These are phyloP conservation scores for Cadophora gregata DNA, from an alignment of 2,329 filamentous ascomycete genomes.

Conservation along the genomic window DNA sequence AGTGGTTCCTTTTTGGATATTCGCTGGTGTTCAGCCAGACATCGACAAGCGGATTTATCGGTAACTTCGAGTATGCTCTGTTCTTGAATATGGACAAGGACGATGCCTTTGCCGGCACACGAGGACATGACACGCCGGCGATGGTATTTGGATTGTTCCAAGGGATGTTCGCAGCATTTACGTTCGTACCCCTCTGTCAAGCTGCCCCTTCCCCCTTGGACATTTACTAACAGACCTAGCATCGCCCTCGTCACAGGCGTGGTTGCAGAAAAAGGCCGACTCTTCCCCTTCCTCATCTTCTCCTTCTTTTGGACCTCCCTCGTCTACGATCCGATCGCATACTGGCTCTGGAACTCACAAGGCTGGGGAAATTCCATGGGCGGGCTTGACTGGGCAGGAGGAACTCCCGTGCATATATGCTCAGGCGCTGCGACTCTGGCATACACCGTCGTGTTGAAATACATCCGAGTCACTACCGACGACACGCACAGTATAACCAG, in stretches of 20 bases:
- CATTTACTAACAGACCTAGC: constrained; percentile 3
- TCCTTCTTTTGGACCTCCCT: constrained; percentile 89
- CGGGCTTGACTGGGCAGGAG: constrained; percentile 32
- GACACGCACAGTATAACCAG: constrained; percentile 63
- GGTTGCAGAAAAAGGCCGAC: constrained; percentile 81
- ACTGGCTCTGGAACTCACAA: constrained; percentile 87
- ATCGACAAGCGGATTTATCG: constrained; percentile 61
- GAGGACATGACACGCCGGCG: constrained; percentile 73
- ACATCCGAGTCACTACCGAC: constrained; percentile 62
- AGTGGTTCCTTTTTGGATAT: constrained; percentile 48
- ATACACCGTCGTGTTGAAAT: constrained; percentile 77
- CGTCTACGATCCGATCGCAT: constrained; percentile 88
- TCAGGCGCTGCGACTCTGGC: constrained; percentile 83
- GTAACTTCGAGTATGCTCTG: constrained; percentile 77
- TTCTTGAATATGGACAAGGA: constrained; percentile 68
- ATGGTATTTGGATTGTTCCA: constrained; percentile 88
- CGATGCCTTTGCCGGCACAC: constrained; percentile 70
- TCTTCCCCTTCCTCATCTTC: constrained; percentile 86
- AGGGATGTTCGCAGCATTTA: constrained; percentile 85
- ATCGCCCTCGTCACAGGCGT: constrained; percentile 83
- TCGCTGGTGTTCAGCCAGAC: constrained; percentile 27
- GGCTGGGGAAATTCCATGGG: constrained; percentile 64
- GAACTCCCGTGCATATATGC: constrained; percentile 78
- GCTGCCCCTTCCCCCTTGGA: not conserved
- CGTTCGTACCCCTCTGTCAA: constrained; percentile 43